phyloP scores from a whole-genome alignment of 208 protist species.

The Naegleria fowleri region DNA sequence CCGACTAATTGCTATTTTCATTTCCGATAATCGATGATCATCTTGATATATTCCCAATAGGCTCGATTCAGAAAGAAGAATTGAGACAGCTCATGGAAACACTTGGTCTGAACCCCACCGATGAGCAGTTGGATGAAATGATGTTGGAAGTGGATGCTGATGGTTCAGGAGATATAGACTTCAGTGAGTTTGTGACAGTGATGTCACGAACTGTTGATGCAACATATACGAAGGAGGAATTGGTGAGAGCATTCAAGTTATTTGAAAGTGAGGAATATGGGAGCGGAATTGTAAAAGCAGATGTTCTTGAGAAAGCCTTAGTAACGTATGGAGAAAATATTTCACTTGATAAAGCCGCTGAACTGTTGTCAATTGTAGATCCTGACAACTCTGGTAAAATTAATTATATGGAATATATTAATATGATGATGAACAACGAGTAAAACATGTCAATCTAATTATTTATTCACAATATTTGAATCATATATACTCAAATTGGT shows the following conservation, averaged over 20 bases:
- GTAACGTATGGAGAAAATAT: slow-evolving; percentile 75
- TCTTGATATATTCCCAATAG: neutral
- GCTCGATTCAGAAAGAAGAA: slow-evolving; percentile 61
- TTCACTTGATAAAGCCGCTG: slow-evolving; percentile 60
- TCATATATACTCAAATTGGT: neutral
- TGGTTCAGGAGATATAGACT: slow-evolving; percentile 58
- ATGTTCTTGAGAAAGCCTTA: slow-evolving; percentile 71
- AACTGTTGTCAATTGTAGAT: slow-evolving; percentile 66
- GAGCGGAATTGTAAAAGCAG: slow-evolving; percentile 65
- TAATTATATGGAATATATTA: slow-evolving; percentile 79
- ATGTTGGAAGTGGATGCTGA: slow-evolving; percentile 59
- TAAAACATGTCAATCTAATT: neutral
- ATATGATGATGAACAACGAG: slow-evolving; percentile 55
- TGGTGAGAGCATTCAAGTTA: slow-evolving; percentile 74
- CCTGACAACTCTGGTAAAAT: slow-evolving; percentile 65
- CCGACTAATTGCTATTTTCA: no score
- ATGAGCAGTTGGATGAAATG: slow-evolving; percentile 70
- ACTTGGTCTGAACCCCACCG: slow-evolving; percentile 68
- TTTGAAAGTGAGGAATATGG: slow-evolving; percentile 75
- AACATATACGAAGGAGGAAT: slow-evolving; percentile 71
- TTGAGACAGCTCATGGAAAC: slow-evolving; percentile 72
- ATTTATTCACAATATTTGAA: neutral
- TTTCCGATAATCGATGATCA: neutral
- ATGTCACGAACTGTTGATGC: slow-evolving; percentile 73
- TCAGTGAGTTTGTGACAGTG: slow-evolving; percentile 72